Percentiles rank a stretch among this genome's conserved stretches.
Evolutionary conservation across 148 eudicot species (phyloP).

Genomic region (Camellia lanceoleosa): DNA sequence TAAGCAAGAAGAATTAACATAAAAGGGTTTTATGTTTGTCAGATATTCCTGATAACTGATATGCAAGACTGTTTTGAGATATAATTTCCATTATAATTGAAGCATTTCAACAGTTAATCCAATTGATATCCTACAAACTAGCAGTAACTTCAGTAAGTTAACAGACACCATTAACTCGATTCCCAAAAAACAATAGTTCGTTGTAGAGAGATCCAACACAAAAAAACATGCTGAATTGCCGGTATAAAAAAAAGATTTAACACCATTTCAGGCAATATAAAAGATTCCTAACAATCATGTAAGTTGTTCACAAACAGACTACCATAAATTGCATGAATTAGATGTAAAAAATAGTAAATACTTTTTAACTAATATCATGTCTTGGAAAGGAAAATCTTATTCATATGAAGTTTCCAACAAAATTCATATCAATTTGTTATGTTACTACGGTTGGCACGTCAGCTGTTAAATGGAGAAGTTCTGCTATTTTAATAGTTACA

Average conservation of each 20-base stretch:
- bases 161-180: not conserved
- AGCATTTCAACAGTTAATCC: not conserved
- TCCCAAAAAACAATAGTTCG: not conserved
- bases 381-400: not conserved
- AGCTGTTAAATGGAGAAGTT: not conserved
- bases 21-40: not conserved
- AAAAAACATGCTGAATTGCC: not conserved
- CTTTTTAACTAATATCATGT: not conserved
- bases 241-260: too few relatives aligned
- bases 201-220: not conserved
- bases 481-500: not conserved
- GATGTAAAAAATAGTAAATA: too few relatives aligned
- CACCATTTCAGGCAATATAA: too few relatives aligned
- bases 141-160: not conserved
- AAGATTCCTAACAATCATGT: too few relatives aligned
- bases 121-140: not conserved
- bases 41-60: not conserved
- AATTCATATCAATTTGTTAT: not conserved
- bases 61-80: not conserved
- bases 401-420: not conserved
- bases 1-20: not conserved
- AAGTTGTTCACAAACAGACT: too few relatives aligned
- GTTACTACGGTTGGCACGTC: not conserved
- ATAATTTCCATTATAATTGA: not conserved
- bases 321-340: too few relatives aligned